These are phyloP conservation scores for Thraustotheca clavata DNA, from an alignment of 352 stramenopile species.

Conservation along the genomic window DNA sequence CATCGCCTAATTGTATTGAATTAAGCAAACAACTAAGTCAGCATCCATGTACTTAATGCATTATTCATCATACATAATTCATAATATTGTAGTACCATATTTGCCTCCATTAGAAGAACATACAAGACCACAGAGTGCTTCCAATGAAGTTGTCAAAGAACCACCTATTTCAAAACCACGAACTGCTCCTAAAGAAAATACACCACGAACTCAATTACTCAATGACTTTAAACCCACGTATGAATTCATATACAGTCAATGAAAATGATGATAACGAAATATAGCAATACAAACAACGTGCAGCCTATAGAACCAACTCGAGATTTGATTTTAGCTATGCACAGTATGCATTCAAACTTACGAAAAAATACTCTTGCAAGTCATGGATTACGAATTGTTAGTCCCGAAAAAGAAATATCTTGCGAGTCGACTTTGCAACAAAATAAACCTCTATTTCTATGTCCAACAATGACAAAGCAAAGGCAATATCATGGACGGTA, in stretches of 20 bases:
- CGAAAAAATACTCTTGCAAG: not conserved
- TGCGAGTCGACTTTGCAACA: not conserved
- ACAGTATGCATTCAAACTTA: constrained; percentile 17
- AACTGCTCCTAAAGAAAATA: too few relatives aligned
- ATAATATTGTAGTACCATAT: not conserved
- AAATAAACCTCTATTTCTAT: constrained; percentile 24
- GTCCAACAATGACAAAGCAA: constrained; percentile 30
- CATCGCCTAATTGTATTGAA: not conserved
- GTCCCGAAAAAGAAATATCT: not conserved
- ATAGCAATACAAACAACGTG: constrained; percentile 1
- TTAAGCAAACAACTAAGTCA: not conserved
- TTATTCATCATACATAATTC: too few relatives aligned
- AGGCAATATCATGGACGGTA: constrained; percentile 29
- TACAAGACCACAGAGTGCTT: not conserved
- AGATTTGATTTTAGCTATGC: constrained; percentile 14
- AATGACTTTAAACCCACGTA: too few relatives aligned
- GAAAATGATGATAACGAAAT: too few relatives aligned
- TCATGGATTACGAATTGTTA: not conserved
- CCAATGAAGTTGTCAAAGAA: not conserved
- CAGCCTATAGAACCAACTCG: not conserved
- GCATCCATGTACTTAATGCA: not conserved
- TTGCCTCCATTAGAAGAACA: not conserved
- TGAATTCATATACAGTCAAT: too few relatives aligned
- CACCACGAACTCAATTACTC: too few relatives aligned
- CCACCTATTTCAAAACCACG: too few relatives aligned